A percentile compares a stretch with the other conserved stretches of the same genome.
Evolutionary conservation across 306 rosid species (phyloP).

Genomic region (Citrullus colocynthis): DNA sequence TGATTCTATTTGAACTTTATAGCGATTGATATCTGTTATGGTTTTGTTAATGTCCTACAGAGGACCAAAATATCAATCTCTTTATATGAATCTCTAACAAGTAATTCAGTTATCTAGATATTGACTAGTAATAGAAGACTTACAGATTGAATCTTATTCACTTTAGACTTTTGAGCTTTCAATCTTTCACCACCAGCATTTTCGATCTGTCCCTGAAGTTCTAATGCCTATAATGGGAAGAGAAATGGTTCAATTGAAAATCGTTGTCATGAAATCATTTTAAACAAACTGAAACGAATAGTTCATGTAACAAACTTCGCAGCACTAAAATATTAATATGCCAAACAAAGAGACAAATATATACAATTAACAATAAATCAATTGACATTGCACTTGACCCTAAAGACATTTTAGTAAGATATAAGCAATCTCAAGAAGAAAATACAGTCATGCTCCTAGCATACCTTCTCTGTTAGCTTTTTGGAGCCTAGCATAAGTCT

Average conservation of each 20-base stretch:
- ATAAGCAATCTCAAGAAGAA: background rate
- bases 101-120: constrained; percentile 7
- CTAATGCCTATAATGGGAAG: constrained; percentile 38
- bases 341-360: background rate
- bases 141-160: constrained; percentile 77
- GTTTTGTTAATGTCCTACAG: constrained; percentile 75
- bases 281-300: background rate
- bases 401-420: background rate
- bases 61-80: constrained; percentile 12
- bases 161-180: constrained; percentile 70
- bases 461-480: constrained; percentile 71
- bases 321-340: background rate
- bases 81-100: constrained; percentile 13
- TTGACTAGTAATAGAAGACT: constrained; percentile 18
- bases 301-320: background rate
- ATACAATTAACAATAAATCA: background rate
- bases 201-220: constrained; percentile 74
- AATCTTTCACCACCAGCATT: constrained; percentile 84
- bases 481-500: constrained; percentile 64
- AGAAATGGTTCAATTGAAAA: background rate
- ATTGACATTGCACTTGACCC: background rate
- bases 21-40: constrained; percentile 77
- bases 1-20: constrained; percentile 81
- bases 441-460: background rate
- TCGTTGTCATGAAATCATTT: background rate